Evolutionary conservation across 345 rosid genomes (phyloP), one percentile per base, ranked within the genome.

Genomic region (Orychophragmus violaceus): DNA sequence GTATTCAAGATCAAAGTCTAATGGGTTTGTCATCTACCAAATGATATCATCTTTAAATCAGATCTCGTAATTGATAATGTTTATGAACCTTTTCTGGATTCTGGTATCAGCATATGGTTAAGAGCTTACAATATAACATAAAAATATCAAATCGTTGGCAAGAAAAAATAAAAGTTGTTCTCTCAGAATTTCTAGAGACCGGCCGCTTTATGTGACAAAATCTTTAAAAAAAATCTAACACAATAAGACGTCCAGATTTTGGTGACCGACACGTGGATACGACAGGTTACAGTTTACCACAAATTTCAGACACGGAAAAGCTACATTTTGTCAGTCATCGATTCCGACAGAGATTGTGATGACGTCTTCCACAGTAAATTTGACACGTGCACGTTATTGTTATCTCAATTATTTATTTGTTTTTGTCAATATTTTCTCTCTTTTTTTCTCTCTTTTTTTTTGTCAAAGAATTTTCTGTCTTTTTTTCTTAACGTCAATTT

Each of bases 301-400:
- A 23, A 21, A 1, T 17, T 16, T 29, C 22, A 16, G 9, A 30
- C 23, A 24, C 4, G 13, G 3, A 72, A 72, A 72, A 72, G 71
- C 55, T 28, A 8, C 12, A 29, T 49, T 49, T 51, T 72, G 60
- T 72, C 71, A 19, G 23, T 22, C 35, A 32, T 58, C 17, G 60
- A 65, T 21, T 41, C 66, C 61, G 66, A 64, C 71, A 48, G 30
- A 16, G 59, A 64, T 35, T 7, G 45, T 55, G 58, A 54, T 61
- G 30, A 62, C 4, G 14, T 58, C 54, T 39, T 58, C 60, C 65
- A 41, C 46, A 2, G 36, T 0, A 0, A 19, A 22, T 27, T 22
- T 9, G 76, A 65, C 71, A 65, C 76, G 61, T 58, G 12, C 16
- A 19, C 21, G 12, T 54, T 21, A 23, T 30, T n/a, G n/a, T n/a